Base-by-base conservation (phyloP, 148 eudicot species). In the Vaccinium myrtillus region DNA sequence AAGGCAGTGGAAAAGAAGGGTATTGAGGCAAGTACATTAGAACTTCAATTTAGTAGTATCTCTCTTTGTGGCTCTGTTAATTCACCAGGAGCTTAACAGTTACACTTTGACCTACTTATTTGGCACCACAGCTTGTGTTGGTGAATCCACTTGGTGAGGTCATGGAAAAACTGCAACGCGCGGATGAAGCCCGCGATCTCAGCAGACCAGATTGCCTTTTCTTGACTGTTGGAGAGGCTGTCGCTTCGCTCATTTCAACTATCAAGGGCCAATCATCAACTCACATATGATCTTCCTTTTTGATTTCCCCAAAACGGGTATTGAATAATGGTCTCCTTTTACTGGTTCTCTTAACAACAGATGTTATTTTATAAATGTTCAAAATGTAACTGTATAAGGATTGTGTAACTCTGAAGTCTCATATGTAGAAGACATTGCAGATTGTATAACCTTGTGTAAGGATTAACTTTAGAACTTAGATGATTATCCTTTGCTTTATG, bases 111-210 rank as follows among this genome's bases (percentile, higher is more conserved):
- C 25, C 8, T 58, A 1, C 19, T 58, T 39, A 4, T 30, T 81
- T 43, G 83, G 74, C 32, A 18, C 82, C 46, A 59, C 89, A 91
- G 93, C 90, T 91, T 86, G 88, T 88, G 61, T 81, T 91, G 87
- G 92, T 91, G 80, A 91, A 91, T 82, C 93, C 93, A 55, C 32
- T 91, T 0, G 91, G 90, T 8, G 93, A 89, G 71, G 92, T 91
- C 83, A 89, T 91, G 79, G 90, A 88, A 51, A 91, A 91, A 56
- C 46, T 90, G 83, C 90, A 88, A 63, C 58, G 90, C 6, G 85
- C 87, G 0, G 89, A 90, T 55, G 88, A 84, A 19, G 21, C 74
- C 0, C 83, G 27, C 30, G 88, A 90, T 16, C 51, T 88, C 6
- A 61, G 78, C 46, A 84, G 83, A 53, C 90, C 91, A 27, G 88